A percentile compares a stretch with the other conserved stretches of the same genome.
phyloP scores from a whole-genome alignment of 768 basidiomycete species.

The Cystoderma amianthinum region DNA sequence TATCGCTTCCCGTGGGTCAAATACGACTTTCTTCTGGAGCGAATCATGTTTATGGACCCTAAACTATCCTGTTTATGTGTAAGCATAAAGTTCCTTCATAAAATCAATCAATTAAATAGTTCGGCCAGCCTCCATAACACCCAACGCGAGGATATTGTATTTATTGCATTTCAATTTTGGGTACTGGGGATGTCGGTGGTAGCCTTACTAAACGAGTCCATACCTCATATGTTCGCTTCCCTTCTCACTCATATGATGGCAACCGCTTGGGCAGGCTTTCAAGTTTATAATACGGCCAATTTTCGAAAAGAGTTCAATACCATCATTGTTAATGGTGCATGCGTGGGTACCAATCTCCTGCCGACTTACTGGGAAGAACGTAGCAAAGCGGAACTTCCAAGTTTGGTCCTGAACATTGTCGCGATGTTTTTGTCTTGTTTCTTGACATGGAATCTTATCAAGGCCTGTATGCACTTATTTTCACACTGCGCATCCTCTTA shows the following conservation, averaged over 20 bases:
- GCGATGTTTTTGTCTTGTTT: constrained; percentile 54
- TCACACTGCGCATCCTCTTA: background rate
- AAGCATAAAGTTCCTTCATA: too few species aligned
- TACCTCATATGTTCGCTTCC: constrained; percentile 73
- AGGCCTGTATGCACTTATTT: constrained; percentile 31
- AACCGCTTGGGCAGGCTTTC: constrained; percentile 67
- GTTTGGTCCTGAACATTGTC: constrained; percentile 53
- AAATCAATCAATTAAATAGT: too few species aligned
- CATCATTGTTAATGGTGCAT: constrained; percentile 60
- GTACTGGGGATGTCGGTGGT: constrained; percentile 72
- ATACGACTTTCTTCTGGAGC: too few species aligned
- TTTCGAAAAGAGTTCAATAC: constrained; percentile 52
- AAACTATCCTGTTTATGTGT: too few species aligned
- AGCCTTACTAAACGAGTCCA: constrained; percentile 69
- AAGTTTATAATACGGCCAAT: constrained; percentile 49
- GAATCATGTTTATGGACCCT: too few species aligned
- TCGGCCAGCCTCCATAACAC: constrained; percentile 64
- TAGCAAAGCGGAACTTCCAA: constrained; percentile 53
- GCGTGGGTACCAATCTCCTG: constrained; percentile 45
- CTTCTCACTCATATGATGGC: constrained; percentile 68
- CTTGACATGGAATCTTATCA: constrained; percentile 69
- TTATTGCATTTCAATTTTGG: constrained; percentile 78
- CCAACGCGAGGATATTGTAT: constrained; percentile 71
- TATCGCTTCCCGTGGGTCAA: too few species aligned
- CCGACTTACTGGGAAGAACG: constrained; percentile 61